phyloP scores from a whole-genome alignment of 352 stramenopile species.

The Pythium oligandrum region DNA sequence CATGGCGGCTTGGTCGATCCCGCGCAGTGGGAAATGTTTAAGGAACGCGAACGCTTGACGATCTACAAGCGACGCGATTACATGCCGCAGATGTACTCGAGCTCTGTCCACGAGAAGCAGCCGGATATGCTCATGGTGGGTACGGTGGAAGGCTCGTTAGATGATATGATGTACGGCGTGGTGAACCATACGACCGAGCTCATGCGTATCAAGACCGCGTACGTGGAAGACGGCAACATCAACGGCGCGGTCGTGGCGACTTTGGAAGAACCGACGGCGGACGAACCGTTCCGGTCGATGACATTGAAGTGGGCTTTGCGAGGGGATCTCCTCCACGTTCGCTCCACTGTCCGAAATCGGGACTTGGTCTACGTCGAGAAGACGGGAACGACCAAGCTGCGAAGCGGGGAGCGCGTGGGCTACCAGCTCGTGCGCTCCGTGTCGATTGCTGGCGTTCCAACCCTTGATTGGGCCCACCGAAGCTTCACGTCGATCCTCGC shows the following conservation, averaged over 20 bases:
- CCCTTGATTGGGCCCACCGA: conserved; percentile 19
- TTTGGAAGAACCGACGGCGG: conserved; percentile 32
- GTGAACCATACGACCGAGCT: conserved; percentile 15
- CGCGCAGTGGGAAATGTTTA: no score
- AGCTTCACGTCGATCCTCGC: conserved; percentile 28
- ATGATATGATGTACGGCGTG: conserved; percentile 19
- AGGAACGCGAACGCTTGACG: no score
- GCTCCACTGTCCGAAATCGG: conserved; percentile 38
- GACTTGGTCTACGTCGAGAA: conserved; percentile 57
- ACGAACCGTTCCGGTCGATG: conserved; percentile 38
- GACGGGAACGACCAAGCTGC: conserved; percentile 29
- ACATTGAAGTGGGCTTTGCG: conserved; percentile 21
- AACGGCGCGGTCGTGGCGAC: conserved; percentile 41
- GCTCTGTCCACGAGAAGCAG: background rate
- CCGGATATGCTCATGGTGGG: conserved; percentile 14
- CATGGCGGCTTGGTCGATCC: no score
- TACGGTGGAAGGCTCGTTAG: conserved; percentile 14
- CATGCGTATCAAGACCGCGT: conserved; percentile 15
- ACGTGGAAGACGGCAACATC: conserved; percentile 35
- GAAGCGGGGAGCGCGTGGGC: conserved; percentile 37
- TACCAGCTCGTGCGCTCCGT: conserved; percentile 61
- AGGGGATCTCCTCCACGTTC: conserved; percentile 16
- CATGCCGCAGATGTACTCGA: no score
- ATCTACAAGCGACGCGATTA: no score
- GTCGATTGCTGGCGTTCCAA: conserved; percentile 6